Percentiles rank a stretch among this genome's conserved stretches.
phyloP scores from a whole-genome alignment of 2,329 filamentous ascomycete species.

The Hypomyces rosellus region DNA sequence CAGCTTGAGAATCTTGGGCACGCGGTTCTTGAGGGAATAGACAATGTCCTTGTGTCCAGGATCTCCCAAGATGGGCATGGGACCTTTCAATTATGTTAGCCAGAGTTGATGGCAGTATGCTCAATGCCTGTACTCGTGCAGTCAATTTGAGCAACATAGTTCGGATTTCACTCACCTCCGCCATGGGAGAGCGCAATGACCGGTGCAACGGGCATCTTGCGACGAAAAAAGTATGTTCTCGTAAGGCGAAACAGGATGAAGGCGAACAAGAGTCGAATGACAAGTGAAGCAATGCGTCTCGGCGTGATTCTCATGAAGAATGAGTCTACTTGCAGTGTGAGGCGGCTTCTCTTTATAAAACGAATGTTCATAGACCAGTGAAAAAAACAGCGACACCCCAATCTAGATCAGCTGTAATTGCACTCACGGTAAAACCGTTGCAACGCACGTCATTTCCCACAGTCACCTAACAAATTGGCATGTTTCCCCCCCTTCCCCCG shows the following conservation, averaged over 20 bases:
- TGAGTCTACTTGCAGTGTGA: background rate
- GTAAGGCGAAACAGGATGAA: conserved; percentile 8
- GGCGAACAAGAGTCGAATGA: conserved; percentile 2
- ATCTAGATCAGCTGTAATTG: too few species aligned
- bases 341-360: background rate
- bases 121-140: background rate
- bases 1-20: conserved; percentile 51
- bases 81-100: conserved; percentile 32
- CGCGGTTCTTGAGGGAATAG: conserved; percentile 43
- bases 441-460: too few species aligned
- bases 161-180: conserved; percentile 30
- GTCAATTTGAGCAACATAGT: background rate
- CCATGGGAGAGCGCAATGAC: conserved; percentile 46
- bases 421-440: too few species aligned
- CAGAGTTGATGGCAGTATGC: background rate
- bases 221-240: conserved; percentile 3
- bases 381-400: too few species aligned
- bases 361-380: too few species aligned
- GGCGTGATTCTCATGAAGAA: conserved; percentile 13
- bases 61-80: conserved; percentile 53
- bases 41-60: conserved; percentile 44
- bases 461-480: too few species aligned
- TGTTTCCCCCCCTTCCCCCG: too few species aligned
- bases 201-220: conserved; percentile 36
- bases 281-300: conserved; percentile 4